Evolutionary conservation across 2,329 filamentous ascomycete genomes (phyloP).

Genomic region (Epichloe baconii): DNA sequence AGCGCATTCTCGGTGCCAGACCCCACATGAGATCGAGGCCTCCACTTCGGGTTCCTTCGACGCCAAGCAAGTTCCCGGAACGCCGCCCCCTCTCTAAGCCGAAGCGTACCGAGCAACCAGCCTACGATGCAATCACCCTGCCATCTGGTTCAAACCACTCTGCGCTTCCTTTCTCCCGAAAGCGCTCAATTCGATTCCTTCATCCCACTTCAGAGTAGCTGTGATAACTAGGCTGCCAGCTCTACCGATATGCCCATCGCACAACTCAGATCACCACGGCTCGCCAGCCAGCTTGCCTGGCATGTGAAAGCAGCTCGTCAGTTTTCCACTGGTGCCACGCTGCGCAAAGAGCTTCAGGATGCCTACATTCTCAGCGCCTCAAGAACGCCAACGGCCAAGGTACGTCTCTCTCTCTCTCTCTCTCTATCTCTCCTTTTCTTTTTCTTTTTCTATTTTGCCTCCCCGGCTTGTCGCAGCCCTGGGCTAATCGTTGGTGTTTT

Average conservation of each 20-base stretch:
- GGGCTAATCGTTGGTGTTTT: background rate
- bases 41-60: slow-evolving; percentile 4
- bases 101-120: slow-evolving; percentile 21
- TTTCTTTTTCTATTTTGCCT: background rate
- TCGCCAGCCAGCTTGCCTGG: slow-evolving; percentile 23
- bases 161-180: slow-evolving; percentile 1
- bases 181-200: background rate
- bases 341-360: slow-evolving; percentile 62
- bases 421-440: background rate
- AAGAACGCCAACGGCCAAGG: slow-evolving; percentile 81
- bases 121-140: background rate
- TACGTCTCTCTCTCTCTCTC: slow-evolving; percentile 20
- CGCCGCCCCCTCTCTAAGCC: slow-evolving; percentile 22
- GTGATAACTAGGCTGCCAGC: background rate
- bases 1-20: background rate
- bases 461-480: background rate
- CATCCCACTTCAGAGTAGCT: background rate
- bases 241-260: slow-evolving; percentile 16
- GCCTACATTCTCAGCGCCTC: slow-evolving; percentile 89
- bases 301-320: slow-evolving; percentile 29
- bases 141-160: background rate
- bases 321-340: slow-evolving; percentile 32
- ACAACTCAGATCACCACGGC: slow-evolving; percentile 22
- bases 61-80: background rate
- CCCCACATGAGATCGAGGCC: background rate